A percentile compares a stretch with the other conserved stretches of the same genome.
Evolutionary conservation across 2,329 filamentous ascomycete species (phyloP).

Genomic region (Xylaria polymorpha): DNA sequence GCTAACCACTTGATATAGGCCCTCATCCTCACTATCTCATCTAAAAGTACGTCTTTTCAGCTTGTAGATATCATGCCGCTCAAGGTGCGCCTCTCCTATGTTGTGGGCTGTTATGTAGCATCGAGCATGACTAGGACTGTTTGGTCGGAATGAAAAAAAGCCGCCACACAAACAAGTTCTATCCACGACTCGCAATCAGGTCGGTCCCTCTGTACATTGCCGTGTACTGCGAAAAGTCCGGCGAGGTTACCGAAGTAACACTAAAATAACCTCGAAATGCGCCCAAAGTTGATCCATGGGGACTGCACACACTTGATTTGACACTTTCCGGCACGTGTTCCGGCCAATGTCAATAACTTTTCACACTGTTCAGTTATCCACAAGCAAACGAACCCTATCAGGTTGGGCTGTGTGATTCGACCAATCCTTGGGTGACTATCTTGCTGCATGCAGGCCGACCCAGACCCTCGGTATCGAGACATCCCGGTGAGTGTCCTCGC

Average conservation of each 20-base stretch:
- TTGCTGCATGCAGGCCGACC: constrained; percentile 35
- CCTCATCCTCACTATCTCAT: neutral
- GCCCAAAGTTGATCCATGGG: neutral
- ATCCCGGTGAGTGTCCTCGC: constrained; percentile 23
- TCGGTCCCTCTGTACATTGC: neutral
- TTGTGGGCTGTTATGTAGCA: constrained; percentile 4
- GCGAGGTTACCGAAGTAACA: constrained; percentile 29
- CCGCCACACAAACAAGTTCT: constrained; percentile 5
- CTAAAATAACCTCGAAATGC: constrained; percentile 3
- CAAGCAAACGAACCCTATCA: constrained; percentile 24
- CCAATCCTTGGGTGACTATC: constrained; percentile 31
- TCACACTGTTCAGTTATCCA: constrained; percentile 26
- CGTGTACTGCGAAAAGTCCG: constrained; percentile 7
- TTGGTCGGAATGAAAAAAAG: constrained; percentile 12
- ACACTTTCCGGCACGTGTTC: constrained; percentile 15
- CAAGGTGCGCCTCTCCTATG: neutral
- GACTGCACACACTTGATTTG: constrained; percentile 3
- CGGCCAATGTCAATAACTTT: neutral
- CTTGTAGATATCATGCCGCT: neutral
- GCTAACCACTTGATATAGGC: constrained; percentile 14
- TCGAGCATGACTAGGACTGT: constrained; percentile 1
- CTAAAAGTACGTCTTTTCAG: neutral
- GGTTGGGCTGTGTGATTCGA: constrained; percentile 26
- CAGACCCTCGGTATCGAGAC: constrained; percentile 36
- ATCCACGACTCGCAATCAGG: constrained; percentile 10